Conservation (phyloP, 2,329 filamentous ascomycete species). For the Aspergillus unguis region DNA sequence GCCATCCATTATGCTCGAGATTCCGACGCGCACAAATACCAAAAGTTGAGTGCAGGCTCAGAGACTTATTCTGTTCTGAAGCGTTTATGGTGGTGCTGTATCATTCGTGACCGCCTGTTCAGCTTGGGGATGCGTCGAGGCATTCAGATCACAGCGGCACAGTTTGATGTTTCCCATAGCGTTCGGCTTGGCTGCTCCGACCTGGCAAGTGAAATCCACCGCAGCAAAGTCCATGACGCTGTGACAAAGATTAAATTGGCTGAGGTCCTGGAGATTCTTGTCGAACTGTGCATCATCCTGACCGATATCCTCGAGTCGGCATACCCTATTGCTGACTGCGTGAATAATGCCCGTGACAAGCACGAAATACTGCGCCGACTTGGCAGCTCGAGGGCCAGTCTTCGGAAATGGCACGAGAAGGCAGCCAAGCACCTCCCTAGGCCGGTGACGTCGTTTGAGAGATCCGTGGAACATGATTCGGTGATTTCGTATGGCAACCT, state of each 20-base stretch:
- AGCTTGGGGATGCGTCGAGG: not conserved
- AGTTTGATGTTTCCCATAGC: not conserved
- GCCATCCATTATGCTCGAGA: not conserved
- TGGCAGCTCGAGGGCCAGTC: not conserved
- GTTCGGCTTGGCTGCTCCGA: not conserved
- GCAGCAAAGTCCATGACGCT: not conserved
- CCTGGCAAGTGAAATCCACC: not conserved
- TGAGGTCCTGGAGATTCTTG: not conserved
- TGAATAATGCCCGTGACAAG: not conserved
- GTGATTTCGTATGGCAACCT: not conserved
- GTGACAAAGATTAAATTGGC: not conserved
- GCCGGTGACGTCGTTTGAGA: not conserved
- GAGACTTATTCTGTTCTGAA: not conserved
- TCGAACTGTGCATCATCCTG: not conserved
- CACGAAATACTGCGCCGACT: not conserved
- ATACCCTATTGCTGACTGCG: not conserved
- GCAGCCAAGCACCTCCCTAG: not conserved
- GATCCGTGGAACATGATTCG: not conserved
- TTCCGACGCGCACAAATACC: not conserved
- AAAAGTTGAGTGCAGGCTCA: not conserved
- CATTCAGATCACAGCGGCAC: not conserved
- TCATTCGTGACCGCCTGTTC: not conserved
- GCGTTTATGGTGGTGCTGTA: not conserved
- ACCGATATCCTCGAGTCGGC: not conserved
- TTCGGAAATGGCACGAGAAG: not conserved